phyloP scores from a whole-genome alignment of 2,329 filamentous ascomycete genomes.

The Aspergillus puulaauensis region DNA sequence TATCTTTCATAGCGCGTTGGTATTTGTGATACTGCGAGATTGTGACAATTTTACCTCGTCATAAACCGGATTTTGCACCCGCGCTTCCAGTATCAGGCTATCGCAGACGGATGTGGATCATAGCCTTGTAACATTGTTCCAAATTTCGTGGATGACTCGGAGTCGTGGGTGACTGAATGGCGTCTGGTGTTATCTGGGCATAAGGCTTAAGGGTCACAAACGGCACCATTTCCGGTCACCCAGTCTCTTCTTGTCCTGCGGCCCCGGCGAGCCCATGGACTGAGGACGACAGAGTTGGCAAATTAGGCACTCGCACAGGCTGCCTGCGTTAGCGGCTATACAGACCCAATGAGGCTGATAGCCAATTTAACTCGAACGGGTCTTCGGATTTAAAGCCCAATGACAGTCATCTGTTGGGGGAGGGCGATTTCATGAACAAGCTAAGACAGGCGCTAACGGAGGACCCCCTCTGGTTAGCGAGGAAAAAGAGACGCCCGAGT shows the following conservation, averaged over 20 bases:
- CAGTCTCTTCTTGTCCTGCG: background rate
- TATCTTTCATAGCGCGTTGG: too few species aligned
- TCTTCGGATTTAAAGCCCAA: background rate
- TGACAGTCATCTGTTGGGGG: background rate
- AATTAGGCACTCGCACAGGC: background rate
- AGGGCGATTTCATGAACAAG: background rate
- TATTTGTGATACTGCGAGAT: background rate
- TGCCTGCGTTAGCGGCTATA: slow-evolving; percentile 4
- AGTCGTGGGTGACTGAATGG: background rate
- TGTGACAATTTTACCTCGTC: background rate
- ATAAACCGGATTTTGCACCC: background rate
- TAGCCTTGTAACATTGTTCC: background rate
- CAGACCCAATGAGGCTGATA: slow-evolving; percentile 13
- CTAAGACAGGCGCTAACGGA: slow-evolving; percentile 1
- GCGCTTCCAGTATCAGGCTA: background rate
- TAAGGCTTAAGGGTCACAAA: background rate
- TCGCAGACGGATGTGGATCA: background rate
- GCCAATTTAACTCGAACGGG: slow-evolving; percentile 4
- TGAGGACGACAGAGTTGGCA: background rate
- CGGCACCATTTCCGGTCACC: background rate
- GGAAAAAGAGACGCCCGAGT: background rate
- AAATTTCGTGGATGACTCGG: background rate
- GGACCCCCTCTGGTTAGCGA: slow-evolving; percentile 3
- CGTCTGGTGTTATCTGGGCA: background rate
- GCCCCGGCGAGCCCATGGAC: too few species aligned